A percentile compares a stretch with the other conserved stretches of the same genome.
phyloP scores from a whole-genome alignment of 83 land plant genomes.

The Thuja plicata region DNA sequence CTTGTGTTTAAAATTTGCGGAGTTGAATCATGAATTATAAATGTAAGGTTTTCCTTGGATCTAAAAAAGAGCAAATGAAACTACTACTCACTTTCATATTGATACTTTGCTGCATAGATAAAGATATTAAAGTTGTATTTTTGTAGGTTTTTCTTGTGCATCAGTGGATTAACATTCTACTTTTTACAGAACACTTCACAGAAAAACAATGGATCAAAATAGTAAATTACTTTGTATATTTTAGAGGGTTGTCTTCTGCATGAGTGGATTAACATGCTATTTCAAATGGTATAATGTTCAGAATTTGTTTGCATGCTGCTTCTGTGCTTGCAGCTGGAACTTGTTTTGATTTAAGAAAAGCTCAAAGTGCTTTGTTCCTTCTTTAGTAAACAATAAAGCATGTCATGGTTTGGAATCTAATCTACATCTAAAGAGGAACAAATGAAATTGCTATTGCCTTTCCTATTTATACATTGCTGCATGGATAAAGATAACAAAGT shows the following conservation, averaged over 20 bases:
- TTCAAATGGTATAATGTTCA: not conserved
- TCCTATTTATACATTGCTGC: not conserved
- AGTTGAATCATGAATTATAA: not conserved
- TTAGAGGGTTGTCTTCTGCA: not conserved
- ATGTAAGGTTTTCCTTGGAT: not conserved
- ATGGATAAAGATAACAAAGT: not conserved
- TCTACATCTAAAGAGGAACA: not conserved
- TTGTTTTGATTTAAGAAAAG: constrained; percentile 85
- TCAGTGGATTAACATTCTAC: not conserved
- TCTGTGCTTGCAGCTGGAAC: constrained; percentile 72
- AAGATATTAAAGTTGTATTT: not conserved
- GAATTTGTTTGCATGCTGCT: not conserved
- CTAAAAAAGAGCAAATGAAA: not conserved
- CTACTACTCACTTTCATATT: not conserved
- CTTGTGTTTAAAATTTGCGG: not conserved
- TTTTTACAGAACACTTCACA: not conserved
- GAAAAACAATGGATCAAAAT: not conserved
- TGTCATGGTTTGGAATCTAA: not conserved
- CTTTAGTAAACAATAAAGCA: not conserved
- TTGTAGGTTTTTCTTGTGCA: not conserved
- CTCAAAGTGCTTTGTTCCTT: constrained; percentile 89
- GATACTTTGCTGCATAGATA: not conserved
- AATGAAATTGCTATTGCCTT: not conserved
- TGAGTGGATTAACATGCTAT: not conserved
- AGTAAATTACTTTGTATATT: not conserved